Evolutionary conservation across 768 basidiomycete species (phyloP), one percentile per base, ranked within the genome.

Genomic region (Amanita phalloides): DNA sequence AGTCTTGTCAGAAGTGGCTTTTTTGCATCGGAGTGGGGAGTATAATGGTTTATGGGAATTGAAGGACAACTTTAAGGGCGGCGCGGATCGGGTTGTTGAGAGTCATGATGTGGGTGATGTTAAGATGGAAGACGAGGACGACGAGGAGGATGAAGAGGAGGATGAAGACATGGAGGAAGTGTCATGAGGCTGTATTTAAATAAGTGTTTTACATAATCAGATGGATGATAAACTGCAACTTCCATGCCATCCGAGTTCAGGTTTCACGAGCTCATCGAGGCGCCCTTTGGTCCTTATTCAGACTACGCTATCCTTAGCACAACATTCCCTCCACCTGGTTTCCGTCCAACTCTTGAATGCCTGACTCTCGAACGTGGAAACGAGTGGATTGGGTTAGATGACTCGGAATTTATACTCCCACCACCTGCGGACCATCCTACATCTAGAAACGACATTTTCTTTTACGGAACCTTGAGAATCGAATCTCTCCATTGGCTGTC

Each of bases 41-140:
- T 71, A 78, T 62, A 86, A 84, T 47, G 88, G 88, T 7, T 67
- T 81, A 54, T 93, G 84, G 82, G 85, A 89, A 64, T 74, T 92
- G 56, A 81, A 82, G 59, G 79, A 82, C 47, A 82, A 78, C 56
- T 89, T 77, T 65, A 83, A 82, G 57, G 79, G 78, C 53, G 76
- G 74, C 6, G 4, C 23, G 8, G 37, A 49, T 49, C 37, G 21
- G 11, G 8, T 26, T 14, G 26, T 38, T 28, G 48, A 49, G 35
- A 37, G 20, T 11, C 36, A 25, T 14, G 71, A 68, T 56, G 59
- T 58, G 6, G 26, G 50, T 37, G 73, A 71, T 53, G 60, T 70
- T 37, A 74, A 73, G 61, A 78, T 70, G 78, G 82, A 81, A 30
- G 74, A 69, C 6, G 73, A 69, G 0, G 74, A 74, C 23, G 75